Base-by-base conservation (phyloP, 2,329 filamentous ascomycete genomes). In the Aspergillus fructus region DNA sequence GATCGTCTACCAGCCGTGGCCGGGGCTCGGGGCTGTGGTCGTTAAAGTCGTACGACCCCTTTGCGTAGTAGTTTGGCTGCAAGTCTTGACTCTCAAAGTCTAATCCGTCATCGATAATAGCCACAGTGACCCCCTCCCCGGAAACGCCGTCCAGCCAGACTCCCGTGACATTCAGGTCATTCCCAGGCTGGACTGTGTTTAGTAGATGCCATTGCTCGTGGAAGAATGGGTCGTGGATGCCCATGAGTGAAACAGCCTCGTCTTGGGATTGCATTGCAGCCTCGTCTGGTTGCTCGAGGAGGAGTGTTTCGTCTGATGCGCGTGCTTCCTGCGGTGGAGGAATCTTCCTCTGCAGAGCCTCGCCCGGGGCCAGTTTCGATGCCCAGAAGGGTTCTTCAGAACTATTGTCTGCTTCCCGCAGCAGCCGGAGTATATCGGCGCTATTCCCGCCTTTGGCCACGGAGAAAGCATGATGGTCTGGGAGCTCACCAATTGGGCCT, bases 11-110 rank as follows among this genome's bases (percentile, higher is more conserved):
- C 3, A 97, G 78, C n/a, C 86, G 83, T 1, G 94, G 94, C 60
- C 85, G 88, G 3, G 94, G 94, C 64, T 94, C 87, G 1, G 87
- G 80, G 2, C 81, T 83, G 50, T 90, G 82, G 68, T 97, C 92
- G 74, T 99, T 99, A 79, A 96, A 99, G 75, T 99, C 94, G 76
- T 89, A 97, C 3, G 93, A 97, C 23, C 94, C 94, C 57, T 86
- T 85, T 1, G 91, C 89, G 71, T 93, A 97, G 77, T 97, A 99
- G 73, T 99, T 99, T 66, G 86, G 89, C 73, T 89, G 93, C 46
- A 99, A 78, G 71, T 99, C 94, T 23, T 91, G 83, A 78, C 93
- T 97, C 77, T 96, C 85, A 89, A 99, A 94, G 70, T 99, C 94
- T 63, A 99, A 76, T 0, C 94, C 94, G 75, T 99, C 94, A 68